Percentiles rank a stretch among this genome's conserved stretches.
Evolutionary conservation across 2,329 filamentous ascomycete species (phyloP).

Genomic region (Cladobotryum mycophilum): DNA sequence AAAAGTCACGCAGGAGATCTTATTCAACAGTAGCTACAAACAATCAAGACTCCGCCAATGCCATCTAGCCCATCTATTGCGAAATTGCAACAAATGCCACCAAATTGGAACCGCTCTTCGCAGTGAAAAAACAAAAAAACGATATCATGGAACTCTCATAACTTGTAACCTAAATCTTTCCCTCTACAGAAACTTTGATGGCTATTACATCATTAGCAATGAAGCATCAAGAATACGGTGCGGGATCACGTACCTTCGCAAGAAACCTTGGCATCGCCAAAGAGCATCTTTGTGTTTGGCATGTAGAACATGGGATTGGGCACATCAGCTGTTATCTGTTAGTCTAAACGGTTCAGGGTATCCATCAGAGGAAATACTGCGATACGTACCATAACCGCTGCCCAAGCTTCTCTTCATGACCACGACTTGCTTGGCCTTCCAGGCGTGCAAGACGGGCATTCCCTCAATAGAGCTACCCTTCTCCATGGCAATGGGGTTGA

Average conservation of each 20-base stretch:
- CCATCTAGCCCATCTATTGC: constrained; percentile 12
- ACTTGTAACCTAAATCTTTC: constrained; percentile 19
- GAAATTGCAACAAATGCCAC: constrained; percentile 9
- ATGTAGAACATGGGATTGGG: constrained; percentile 93
- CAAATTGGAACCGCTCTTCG: constrained; percentile 5
- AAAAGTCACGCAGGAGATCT: background rate
- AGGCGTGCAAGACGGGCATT: constrained; percentile 87
- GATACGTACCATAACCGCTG: constrained; percentile 69
- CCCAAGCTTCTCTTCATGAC: constrained; percentile 92
- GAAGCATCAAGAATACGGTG: background rate
- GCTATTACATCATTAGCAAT: constrained; percentile 25
- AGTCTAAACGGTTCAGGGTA: constrained; percentile 7
- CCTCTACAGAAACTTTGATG: constrained; percentile 36
- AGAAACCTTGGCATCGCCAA: constrained; percentile 79
- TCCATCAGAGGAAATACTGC: background rate
- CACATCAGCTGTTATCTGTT: constrained; percentile 60
- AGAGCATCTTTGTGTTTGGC: constrained; percentile 84
- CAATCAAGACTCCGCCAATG: background rate
- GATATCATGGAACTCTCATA: background rate
- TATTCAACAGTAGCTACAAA: background rate
- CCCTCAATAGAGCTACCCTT: constrained; percentile 79
- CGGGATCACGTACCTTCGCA: constrained; percentile 57
- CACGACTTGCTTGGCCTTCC: constrained; percentile 89
- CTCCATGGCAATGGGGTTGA: constrained; percentile 84
- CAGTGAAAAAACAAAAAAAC: no score